A percentile compares a stretch with the other conserved stretches of the same genome.
Evolutionary conservation across 257 asterid species (phyloP).

Genomic region (Buddleja alternifolia): DNA sequence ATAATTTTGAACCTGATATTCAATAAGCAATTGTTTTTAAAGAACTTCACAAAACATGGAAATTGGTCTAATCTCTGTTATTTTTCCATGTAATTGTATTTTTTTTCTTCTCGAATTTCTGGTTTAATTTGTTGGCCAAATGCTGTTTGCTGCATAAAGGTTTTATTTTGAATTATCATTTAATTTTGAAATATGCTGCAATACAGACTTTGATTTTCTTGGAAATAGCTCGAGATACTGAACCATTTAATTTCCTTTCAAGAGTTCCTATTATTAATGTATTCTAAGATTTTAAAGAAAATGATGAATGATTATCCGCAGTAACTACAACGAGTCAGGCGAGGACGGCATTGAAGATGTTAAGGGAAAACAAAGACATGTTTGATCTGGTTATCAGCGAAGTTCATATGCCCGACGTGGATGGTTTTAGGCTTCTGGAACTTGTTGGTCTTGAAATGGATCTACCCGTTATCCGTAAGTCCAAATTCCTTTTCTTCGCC

Average conservation of each 20-base stretch:
- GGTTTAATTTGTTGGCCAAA: no score
- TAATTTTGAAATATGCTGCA: no score
- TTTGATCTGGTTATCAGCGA: no score
- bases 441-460: constrained; percentile 88
- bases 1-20: no score
- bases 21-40: no score
- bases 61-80: no score
- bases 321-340: constrained; percentile 79
- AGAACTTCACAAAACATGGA: no score
- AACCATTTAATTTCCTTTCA: no score
- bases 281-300: neutral
- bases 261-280: neutral
- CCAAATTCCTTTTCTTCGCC: neutral
- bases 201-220: neutral
- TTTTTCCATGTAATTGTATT: no score
- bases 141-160: neutral
- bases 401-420: constrained; percentile 96
- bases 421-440: constrained; percentile 87
- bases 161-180: no score
- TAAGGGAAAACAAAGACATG: constrained; percentile 69
- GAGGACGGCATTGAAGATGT: constrained; percentile 63
- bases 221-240: no score
- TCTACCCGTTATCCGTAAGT: constrained; percentile 85
- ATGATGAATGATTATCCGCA: constrained; percentile 36
- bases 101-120: no score